phyloP scores from a whole-genome alignment of 2,329 filamentous ascomycete genomes.

The Cercospora zeina region DNA sequence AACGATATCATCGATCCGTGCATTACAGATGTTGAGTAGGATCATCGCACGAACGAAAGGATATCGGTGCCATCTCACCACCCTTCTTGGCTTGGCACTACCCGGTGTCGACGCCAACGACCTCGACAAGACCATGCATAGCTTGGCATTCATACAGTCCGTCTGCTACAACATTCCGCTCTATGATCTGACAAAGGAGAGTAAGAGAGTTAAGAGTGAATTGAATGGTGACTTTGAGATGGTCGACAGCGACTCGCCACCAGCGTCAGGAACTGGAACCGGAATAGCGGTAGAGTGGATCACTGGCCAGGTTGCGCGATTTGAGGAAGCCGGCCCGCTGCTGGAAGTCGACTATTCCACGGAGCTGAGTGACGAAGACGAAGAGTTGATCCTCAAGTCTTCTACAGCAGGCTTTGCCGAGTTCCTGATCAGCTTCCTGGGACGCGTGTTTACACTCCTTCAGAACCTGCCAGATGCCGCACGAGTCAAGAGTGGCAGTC shows the following conservation, averaged over 20 bases:
- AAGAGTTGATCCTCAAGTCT: slow-evolving; percentile 83
- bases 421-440: slow-evolving; percentile 85
- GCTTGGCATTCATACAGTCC: slow-evolving; percentile 90
- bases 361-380: slow-evolving; percentile 80
- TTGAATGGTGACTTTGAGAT: slow-evolving; percentile 38
- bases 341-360: slow-evolving; percentile 81
- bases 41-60: slow-evolving; percentile 91
- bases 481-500: slow-evolving; percentile 82
- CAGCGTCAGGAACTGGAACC: slow-evolving; percentile 42
- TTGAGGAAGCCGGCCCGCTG: slow-evolving; percentile 83
- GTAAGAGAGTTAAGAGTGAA: slow-evolving; percentile 43
- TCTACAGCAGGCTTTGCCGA: slow-evolving; percentile 93
- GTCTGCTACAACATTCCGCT: slow-evolving; percentile 96
- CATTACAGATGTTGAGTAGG: slow-evolving; percentile 86
- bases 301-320: slow-evolving; percentile 86
- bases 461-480: slow-evolving; percentile 93
- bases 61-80: slow-evolving; percentile 95
- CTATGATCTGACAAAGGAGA: slow-evolving; percentile 69
- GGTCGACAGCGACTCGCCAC: slow-evolving; percentile 31
- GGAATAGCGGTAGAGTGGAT: slow-evolving; percentile 86
- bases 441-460: slow-evolving; percentile 89
- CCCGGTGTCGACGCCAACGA: slow-evolving; percentile 98
- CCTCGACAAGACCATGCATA: slow-evolving; percentile 92
- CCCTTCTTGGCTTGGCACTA: slow-evolving; percentile 84
- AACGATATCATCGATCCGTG: slow-evolving; percentile 88